These are phyloP conservation scores for Violaceomyces palustris DNA, from an alignment of 1,284 basidiomycete species.

Conservation along the genomic window DNA sequence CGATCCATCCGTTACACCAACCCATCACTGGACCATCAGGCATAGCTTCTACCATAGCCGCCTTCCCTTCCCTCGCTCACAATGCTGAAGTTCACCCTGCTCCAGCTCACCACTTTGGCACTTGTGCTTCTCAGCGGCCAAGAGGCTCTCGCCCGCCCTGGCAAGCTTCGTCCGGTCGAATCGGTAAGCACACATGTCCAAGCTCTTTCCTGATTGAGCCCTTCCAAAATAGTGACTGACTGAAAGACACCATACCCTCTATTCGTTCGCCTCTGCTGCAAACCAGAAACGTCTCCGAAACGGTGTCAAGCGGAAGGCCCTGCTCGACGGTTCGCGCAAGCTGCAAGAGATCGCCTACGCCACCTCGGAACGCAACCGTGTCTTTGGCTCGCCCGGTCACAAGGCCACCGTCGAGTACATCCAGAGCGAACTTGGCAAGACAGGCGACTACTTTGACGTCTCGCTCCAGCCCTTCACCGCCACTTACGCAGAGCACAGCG, in stretches of 20 bases:
- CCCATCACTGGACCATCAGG: too few species aligned
- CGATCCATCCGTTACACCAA: too few species aligned
- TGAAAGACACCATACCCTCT: too few species aligned
- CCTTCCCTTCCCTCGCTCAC: too few species aligned
- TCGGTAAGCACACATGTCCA: conserved; percentile 8
- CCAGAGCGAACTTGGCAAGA: conserved; percentile 4
- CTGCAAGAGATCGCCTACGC: conserved; percentile 13
- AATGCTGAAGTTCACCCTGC: conserved; percentile 11
- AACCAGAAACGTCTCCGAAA: conserved; percentile 12
- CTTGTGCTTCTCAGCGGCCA: conserved; percentile 10
- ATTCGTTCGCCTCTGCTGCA: background rate
- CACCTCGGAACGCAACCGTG: conserved; percentile 12
- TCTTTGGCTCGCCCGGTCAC: conserved; percentile 20
- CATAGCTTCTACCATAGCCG: too few species aligned
- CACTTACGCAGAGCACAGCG: conserved; percentile 12
- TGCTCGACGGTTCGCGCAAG: conserved; percentile 4
- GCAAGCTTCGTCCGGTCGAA: conserved; percentile 7
- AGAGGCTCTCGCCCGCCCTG: conserved; percentile 6
- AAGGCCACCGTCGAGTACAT: conserved; percentile 17
- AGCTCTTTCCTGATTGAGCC: too few species aligned
- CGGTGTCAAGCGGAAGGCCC: conserved; percentile 14
- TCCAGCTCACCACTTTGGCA: conserved; percentile 15
- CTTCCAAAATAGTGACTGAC: too few species aligned
- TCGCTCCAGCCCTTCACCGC: conserved; percentile 19
- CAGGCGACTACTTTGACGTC: conserved; percentile 18